Evolutionary conservation across 2,329 filamentous ascomycete species (phyloP), one percentile per base, ranked within the genome.

Genomic region (Cladosporium colombiae): DNA sequence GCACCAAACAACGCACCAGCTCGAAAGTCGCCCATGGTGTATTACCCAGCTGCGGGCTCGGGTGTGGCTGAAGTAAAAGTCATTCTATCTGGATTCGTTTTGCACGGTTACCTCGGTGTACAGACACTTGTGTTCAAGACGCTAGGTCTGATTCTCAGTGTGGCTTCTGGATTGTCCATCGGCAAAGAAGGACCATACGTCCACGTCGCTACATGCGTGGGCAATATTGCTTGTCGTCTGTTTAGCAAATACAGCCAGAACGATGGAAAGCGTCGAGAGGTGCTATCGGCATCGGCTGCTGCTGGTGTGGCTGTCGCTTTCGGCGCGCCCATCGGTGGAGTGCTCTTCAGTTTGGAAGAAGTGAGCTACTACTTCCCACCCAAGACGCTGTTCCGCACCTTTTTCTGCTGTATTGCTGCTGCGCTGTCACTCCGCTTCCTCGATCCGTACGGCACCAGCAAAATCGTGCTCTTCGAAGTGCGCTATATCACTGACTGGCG

Each of bases 41-140:
- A 97, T 78, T 99, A 97, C 77, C 93, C 95, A 8, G 95, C 94
- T 66, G 94, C 94, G 50, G 95, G 95, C 58, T 97, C 93, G 78
- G 95, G 95, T 72, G 95, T 99, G 14, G 95, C 95, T 7, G 95
- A 99, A 80, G 94, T 98, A 65, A 93, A 95, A 70, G 95, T 98
- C 67, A 98, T 98, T 66, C 86, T 98, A n/a, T 97, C 93, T 73
- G 95, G 95, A 6, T 99, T 98, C 74, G 94, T 99, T 64, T 82
- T 99, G 64, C 95, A 98, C 82, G 94, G 95, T 1, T 98, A 98
- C 75, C 85, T 99, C 8, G 95, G 95, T 71, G 78, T 96, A 46
- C 91, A 90, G 74, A 98, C 95, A 0, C 83, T 99, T 33, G 78
- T 94, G 5, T 86, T 96, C 79, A 99, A 99, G 77, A 91, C 91